Base-by-base conservation (phyloP, 2,329 filamentous ascomycete genomes). In the Dactylellina haptotyla region DNA sequence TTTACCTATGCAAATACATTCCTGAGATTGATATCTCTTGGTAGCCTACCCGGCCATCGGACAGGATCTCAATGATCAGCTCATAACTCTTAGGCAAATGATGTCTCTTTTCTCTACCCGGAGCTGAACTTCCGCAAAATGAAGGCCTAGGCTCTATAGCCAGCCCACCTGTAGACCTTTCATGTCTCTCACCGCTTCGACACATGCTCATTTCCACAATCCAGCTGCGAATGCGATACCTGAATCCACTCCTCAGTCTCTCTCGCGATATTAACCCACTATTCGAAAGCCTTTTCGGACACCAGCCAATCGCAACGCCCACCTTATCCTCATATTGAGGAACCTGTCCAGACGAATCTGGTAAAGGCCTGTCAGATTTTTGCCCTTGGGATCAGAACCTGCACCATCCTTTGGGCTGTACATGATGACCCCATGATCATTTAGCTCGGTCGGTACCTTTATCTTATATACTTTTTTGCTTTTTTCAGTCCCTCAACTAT, bases 391-490 rank as follows among this genome's bases (percentile, higher is more conserved):
- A 69, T 56, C 64, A 61, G 46, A n/a, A 46, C 43, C 34, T 59
- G 39, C 56, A 48, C 18, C 56, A 45, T 69, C 64, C 54, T 69
- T 69, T 62, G 48, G 64, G 64, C 48, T 56, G 63, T 67, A 67
- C 53, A 53, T 20, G 26, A 25, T 23, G n/a, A 26, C 37, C 64
- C 64, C 64, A 69, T 69, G 64, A 69, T 51, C 62, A 66, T 18
- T 41, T 56, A 37, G 16, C 26, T 59, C 56, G 34, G 16, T 59
- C 56, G 34, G 37, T 48, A 23, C 41, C 12, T 57, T n/a, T 37
- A 4, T 37, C 8, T 3, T n/a, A 20, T 57, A 30, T 57, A 41
- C 32, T 53, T 34, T 34, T 57, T 20, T 16, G 16, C 14, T 39
- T 53, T 32, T 8, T 37, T 20, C 26, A n/a, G n/a, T n/a, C n/a